These are phyloP conservation scores for Trichoderma citrinoviride DNA, from an alignment of 2,329 filamentous ascomycete species.

Conservation along the genomic window DNA sequence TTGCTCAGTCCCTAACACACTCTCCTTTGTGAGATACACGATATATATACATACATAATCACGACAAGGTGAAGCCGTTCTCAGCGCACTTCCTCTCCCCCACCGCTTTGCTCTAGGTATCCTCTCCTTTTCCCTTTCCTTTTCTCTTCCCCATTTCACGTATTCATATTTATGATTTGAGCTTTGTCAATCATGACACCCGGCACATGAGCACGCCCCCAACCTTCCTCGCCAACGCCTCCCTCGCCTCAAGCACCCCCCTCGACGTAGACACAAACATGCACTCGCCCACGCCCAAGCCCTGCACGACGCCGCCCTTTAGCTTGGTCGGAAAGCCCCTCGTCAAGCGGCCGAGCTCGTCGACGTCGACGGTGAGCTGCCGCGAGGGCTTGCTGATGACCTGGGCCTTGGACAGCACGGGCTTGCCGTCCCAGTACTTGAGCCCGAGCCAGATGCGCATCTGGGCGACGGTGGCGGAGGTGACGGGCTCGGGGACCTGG, in stretches of 20 bases:
- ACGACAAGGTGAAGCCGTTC: background rate
- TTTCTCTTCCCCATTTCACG: background rate
- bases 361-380: constrained; percentile 62
- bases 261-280: constrained; percentile 75
- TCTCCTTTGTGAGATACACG: background rate
- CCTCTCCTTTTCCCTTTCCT: background rate
- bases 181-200: constrained; percentile 44
- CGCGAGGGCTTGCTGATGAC: constrained; percentile 73
- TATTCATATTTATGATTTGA: background rate
- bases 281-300: constrained; percentile 76
- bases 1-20: no score
- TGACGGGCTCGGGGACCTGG: constrained; percentile 56
- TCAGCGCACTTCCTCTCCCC: no score
- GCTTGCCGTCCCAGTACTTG: constrained; percentile 83
- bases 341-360: constrained; percentile 62
- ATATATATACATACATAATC: constrained; percentile 9
- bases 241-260: constrained; percentile 76
- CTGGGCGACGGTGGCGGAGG: constrained; percentile 66
- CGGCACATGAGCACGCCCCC: constrained; percentile 80
- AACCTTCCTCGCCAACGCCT: constrained; percentile 75
- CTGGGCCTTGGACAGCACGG: constrained; percentile 67
- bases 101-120: no score
- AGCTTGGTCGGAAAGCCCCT: constrained; percentile 60
- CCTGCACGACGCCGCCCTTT: constrained; percentile 66
- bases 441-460: constrained; percentile 83